Evolutionary conservation across 345 rosid genomes (phyloP), one percentile per base, ranked within the genome.

Genomic region (Orychophragmus violaceus): DNA sequence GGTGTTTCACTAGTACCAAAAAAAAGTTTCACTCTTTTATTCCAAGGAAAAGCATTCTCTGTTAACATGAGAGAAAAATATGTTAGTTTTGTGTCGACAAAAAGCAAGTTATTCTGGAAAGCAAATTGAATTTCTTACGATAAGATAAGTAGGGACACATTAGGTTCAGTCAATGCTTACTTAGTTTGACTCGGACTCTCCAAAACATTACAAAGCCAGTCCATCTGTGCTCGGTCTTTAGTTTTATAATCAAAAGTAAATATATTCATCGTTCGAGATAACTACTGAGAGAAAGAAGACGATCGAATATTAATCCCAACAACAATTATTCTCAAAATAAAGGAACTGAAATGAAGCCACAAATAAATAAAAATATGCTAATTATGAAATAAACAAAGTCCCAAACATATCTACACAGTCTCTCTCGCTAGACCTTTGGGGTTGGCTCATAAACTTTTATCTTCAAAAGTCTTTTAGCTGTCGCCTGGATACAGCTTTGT

Each of bases 121-220:
- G n/a, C n/a, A n/a, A n/a, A n/a, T n/a, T n/a, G n/a, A n/a, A n/a
- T n/a, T n/a, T n/a, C n/a, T n/a, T n/a, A n/a, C n/a, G n/a, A n/a
- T n/a, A n/a, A n/a, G n/a, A n/a, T n/a, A n/a, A n/a, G n/a, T n/a
- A 37, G 18, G 44, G 11, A 12, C 16, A 36, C 0, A 16, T 13
- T 1, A 5, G 41, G 41, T 39, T 58, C 52, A 64, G 60, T 64
- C 71, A 64, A 51, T 61, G 61, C 66, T 46, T 71, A 45, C 70
- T 46, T 35, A 44, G 42, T 45, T 45, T 56, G 70, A 63, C 64
- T 63, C 33, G 63, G 41, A 63, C 42, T 36, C 32, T 24, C 2
- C 5, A 1, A 35, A 33, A 25, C 8, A 60, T 22, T 13, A 48
- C 66, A 3, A 61, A 61, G 62, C 61, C 74, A 17, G 44, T 51